A percentile compares a stretch with the other conserved stretches of the same genome.
Evolutionary conservation across 1,284 basidiomycete species (phyloP).

Genomic region (Moesziomyces sp.): DNA sequence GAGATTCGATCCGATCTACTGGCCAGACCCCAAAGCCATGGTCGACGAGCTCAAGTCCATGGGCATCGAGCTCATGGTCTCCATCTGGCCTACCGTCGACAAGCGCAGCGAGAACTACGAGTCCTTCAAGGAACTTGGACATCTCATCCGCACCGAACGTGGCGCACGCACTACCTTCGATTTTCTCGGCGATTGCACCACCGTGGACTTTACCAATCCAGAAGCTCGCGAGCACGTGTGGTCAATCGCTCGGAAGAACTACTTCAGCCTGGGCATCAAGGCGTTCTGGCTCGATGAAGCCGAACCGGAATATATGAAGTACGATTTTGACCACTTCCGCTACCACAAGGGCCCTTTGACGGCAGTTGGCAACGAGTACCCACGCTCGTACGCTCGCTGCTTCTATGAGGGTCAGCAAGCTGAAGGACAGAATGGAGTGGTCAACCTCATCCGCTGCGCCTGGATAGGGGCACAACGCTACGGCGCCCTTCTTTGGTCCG

Average conservation of each 20-base stretch:
- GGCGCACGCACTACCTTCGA: conserved; percentile 15
- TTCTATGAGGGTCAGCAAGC: conserved; percentile 32
- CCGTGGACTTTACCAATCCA: conserved; percentile 29
- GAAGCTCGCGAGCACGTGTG: conserved; percentile 18
- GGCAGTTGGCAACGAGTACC: conserved; percentile 29
- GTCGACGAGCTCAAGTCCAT: conserved; percentile 19
- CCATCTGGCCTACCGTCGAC: conserved; percentile 37
- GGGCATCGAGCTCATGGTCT: conserved; percentile 30
- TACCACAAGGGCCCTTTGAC: conserved; percentile 19
- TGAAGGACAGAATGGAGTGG: conserved; percentile 11
- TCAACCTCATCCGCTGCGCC: conserved; percentile 34
- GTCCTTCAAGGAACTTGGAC: conserved; percentile 16
- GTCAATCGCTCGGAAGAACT: conserved; percentile 19
- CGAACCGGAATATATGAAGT: conserved; percentile 29
- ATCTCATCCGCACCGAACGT: conserved; percentile 23
- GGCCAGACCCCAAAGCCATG: conserved; percentile 36
- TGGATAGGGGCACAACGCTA: conserved; percentile 28
- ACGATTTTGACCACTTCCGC: conserved; percentile 36
- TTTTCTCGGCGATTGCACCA: conserved; percentile 17
- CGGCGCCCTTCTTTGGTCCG: conserved; percentile 28
- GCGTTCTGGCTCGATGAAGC: conserved; percentile 41
- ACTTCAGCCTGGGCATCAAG: conserved; percentile 21
- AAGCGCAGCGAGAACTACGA: conserved; percentile 24
- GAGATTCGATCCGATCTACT: conserved; percentile 26
- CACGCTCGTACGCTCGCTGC: conserved; percentile 16